Evolutionary conservation across 495 filamentous ascomycete species (phyloP).

Genomic region (Poronia punctata): DNA sequence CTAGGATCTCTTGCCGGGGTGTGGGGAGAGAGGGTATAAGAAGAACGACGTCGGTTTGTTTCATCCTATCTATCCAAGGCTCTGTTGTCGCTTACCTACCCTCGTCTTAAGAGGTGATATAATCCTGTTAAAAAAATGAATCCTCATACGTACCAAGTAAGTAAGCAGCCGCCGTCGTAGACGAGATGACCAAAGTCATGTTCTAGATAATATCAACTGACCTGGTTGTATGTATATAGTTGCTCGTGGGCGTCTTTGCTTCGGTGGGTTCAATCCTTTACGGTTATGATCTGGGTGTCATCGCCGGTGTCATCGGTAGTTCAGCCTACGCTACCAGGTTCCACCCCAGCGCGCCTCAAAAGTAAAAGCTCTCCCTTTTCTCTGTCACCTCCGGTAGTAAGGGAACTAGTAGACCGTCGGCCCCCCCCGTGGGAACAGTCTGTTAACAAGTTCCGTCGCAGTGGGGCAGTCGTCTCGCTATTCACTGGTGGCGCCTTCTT

Average conservation of each 20-base stretch:
- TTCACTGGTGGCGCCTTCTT: conserved; percentile 61
- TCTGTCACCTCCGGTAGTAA: no score
- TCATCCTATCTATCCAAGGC: no score
- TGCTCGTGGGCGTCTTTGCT: conserved; percentile 57
- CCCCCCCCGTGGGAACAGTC: neutral
- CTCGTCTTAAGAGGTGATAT: no score
- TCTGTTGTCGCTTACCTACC: no score
- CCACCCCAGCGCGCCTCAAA: conserved; percentile 45
- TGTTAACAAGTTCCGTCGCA: conserved; percentile 16
- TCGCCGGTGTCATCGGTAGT: conserved; percentile 52
- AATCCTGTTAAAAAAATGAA: no score
- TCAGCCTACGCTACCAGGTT: conserved; percentile 46
- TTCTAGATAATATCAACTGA: neutral
- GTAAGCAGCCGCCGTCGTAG: conserved; percentile 9
- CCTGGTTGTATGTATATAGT: conserved; percentile 38
- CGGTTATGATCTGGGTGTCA: conserved; percentile 51
- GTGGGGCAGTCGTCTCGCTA: conserved; percentile 59
- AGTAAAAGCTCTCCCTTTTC: conserved; percentile 29
- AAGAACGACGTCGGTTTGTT: no score
- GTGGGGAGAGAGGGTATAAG: no score
- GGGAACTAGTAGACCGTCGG: no score
- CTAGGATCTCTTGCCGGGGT: no score
- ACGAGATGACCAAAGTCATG: conserved; percentile 20
- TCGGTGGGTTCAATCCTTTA: conserved; percentile 55
- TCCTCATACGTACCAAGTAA: conserved; percentile 25